A percentile compares a stretch with the other conserved stretches of the same genome.
Evolutionary conservation across 192 early-diverging fungal species (phyloP).

Genomic region (Chytriomyces confervae): DNA sequence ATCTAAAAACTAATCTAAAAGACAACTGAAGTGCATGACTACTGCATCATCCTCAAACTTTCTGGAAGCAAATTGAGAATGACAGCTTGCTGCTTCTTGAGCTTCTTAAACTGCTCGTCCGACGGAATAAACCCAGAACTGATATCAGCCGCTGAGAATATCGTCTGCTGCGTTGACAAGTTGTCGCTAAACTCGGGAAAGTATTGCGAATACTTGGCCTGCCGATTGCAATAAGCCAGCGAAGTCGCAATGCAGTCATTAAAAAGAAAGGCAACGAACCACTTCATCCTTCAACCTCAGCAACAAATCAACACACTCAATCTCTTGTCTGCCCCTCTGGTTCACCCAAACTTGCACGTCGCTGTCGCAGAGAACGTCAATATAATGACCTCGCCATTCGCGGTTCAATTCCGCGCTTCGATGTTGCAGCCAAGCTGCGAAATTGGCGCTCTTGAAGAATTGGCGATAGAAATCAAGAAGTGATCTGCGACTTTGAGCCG

Average conservation of each 20-base stretch:
- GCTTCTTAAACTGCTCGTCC: conserved; percentile 42
- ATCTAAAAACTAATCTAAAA: too few relatives aligned
- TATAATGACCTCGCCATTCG: conserved; percentile 76
- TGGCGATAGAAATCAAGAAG: conserved; percentile 82
- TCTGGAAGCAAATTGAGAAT: conserved; percentile 49
- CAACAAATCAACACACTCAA: conserved; percentile 75
- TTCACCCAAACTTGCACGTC: conserved; percentile 61
- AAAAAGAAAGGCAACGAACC: conserved; percentile 46
- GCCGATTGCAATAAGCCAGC: neutral
- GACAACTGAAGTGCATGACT: neutral
- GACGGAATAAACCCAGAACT: conserved; percentile 46
- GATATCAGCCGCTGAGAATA: conserved; percentile 12
- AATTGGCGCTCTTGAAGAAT: conserved; percentile 93
- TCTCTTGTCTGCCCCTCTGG: conserved; percentile 53
- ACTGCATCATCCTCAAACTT: conserved; percentile 41
- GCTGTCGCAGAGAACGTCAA: conserved; percentile 69
- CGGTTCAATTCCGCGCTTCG: conserved; percentile 80
- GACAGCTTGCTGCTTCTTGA: conserved; percentile 41
- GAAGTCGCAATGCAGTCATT: neutral
- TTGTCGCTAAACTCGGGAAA: conserved; percentile 20
- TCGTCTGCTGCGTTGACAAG: conserved; percentile 24
- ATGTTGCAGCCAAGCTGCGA: conserved; percentile 92
- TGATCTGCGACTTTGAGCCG: conserved; percentile 59
- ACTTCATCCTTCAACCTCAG: conserved; percentile 70
- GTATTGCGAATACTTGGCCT: conserved; percentile 16